Conservation (phyloP, 1,284 basidiomycete species). For the Testicularia cyperi region DNA sequence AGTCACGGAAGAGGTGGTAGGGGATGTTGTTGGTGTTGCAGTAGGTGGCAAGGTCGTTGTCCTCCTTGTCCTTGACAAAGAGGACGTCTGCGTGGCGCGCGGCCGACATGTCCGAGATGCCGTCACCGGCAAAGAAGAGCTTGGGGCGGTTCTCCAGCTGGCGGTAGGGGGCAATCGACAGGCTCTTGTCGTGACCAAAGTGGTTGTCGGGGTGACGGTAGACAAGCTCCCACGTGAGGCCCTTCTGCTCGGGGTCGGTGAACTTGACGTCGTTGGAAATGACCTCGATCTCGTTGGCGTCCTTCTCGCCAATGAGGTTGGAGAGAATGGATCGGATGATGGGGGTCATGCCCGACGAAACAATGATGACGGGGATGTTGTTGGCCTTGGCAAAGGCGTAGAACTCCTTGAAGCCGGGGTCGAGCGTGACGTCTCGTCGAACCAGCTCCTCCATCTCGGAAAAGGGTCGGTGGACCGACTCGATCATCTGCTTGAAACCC, state of each 20-base stretch:
- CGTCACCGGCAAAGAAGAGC: constrained; percentile 59
- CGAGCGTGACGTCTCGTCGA: constrained; percentile 53
- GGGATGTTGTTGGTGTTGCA: constrained; percentile 54
- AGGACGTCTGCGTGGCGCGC: constrained; percentile 59
- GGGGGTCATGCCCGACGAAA: constrained; percentile 58
- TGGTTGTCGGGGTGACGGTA: constrained; percentile 59
- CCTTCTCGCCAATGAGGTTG: constrained; percentile 59
- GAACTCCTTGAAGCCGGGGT: constrained; percentile 60
- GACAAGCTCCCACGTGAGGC: constrained; percentile 55
- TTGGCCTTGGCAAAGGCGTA: constrained; percentile 55
- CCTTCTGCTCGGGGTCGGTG: constrained; percentile 55
- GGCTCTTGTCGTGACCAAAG: constrained; percentile 59
- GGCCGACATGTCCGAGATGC: constrained; percentile 60
- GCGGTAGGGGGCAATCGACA: constrained; percentile 57
- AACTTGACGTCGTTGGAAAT: constrained; percentile 59
- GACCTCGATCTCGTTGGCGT: constrained; percentile 57
- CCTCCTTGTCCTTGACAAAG: constrained; percentile 59
- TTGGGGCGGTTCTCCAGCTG: constrained; percentile 53
- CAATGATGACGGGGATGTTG: constrained; percentile 58
- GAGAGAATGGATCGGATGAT: constrained; percentile 58
- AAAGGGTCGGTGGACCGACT: constrained; percentile 55
- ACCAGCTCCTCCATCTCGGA: constrained; percentile 56
- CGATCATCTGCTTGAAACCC: constrained; percentile 58
- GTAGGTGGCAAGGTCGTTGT: constrained; percentile 58
- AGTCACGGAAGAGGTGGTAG: constrained; percentile 57